These are phyloP conservation scores for Fusarium falciforme DNA, from an alignment of 2,329 filamentous ascomycete genomes.

Conservation along the genomic window DNA sequence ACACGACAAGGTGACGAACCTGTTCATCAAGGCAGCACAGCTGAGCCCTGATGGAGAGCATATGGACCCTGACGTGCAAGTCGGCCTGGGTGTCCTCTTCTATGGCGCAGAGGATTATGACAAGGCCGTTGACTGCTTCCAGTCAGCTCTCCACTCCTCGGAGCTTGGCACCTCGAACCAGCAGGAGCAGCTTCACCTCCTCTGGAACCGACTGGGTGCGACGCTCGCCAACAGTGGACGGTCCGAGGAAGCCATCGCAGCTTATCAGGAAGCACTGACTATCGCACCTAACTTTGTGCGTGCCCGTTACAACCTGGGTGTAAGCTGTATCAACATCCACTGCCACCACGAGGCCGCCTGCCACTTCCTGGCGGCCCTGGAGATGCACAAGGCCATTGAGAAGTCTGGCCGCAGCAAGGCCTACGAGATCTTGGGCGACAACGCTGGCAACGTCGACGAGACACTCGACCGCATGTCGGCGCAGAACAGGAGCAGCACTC, in stretches of 20 bases:
- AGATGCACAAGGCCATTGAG: conserved; percentile 96
- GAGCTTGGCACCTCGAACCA: conserved; percentile 88
- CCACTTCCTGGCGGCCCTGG: conserved; percentile 89
- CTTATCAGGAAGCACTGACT: conserved; percentile 91
- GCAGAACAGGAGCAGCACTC: conserved; percentile 95
- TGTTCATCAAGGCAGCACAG: conserved; percentile 93
- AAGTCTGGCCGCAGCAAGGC: conserved; percentile 85
- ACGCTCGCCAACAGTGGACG: conserved; percentile 95
- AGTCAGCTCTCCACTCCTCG: conserved; percentile 85
- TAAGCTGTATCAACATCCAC: conserved; percentile 96
- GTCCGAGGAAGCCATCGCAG: conserved; percentile 94
- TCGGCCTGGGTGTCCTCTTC: conserved; percentile 95
- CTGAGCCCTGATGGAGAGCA: conserved; percentile 91
- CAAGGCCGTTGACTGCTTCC: conserved; percentile 99
- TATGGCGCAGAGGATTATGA: conserved; percentile 98
- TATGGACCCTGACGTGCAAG: conserved; percentile 99
- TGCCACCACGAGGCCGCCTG: conserved; percentile 93
- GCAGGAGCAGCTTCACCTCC: conserved; percentile 86
- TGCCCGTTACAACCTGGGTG: conserved; percentile 95
- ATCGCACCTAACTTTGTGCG: conserved; percentile 97
- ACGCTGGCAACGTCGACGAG: conserved; percentile 66
- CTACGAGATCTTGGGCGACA: conserved; percentile 79
- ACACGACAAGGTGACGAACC: conserved; percentile 88
- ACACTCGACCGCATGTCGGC: conserved; percentile 88
- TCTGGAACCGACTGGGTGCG: conserved; percentile 97